A percentile compares a stretch with the other conserved stretches of the same genome.
Conservation (phyloP, 495 filamentous ascomycete species). For the Penicillium alfredii region DNA sequence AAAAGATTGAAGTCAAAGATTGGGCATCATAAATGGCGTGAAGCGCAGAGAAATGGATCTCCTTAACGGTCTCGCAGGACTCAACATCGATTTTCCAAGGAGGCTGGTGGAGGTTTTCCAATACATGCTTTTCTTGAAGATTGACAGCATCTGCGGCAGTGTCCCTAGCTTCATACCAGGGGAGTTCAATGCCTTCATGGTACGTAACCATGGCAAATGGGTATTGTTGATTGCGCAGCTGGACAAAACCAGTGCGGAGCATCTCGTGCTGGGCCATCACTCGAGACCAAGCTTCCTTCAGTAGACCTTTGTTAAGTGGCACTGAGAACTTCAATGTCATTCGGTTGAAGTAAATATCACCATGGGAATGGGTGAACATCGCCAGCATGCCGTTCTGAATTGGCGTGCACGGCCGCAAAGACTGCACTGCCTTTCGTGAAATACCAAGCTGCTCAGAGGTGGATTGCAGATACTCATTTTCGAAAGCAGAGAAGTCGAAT, state of each 20-base stretch:
- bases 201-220: conserved; percentile 66
- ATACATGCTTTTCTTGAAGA: conserved; percentile 12
- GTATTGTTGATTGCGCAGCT: conserved; percentile 36
- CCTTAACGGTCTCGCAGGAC: conserved; percentile 7
- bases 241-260: conserved; percentile 65
- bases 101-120: conserved; percentile 38
- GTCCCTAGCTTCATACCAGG: conserved; percentile 34
- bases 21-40: conserved; percentile 79
- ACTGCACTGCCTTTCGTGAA: conserved; percentile 14
- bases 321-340: conserved; percentile 54
- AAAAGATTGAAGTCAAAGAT: conserved; percentile 55
- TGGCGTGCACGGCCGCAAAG: conserved; percentile 48
- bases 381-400: conserved; percentile 80
- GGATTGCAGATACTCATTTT: conserved; percentile 50
- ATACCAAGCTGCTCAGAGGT: conserved; percentile 26
- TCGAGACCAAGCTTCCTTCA: conserved; percentile 54
- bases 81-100: conserved; percentile 43
- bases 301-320: conserved; percentile 41
- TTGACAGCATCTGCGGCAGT: conserved; percentile 11
- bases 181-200: conserved; percentile 24
- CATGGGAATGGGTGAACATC: conserved; percentile 60
- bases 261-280: conserved; percentile 57
- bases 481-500: conserved; percentile 34
- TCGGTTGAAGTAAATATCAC: conserved; percentile 74
- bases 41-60: conserved; percentile 51